Base-by-base conservation (phyloP, 2,329 filamentous ascomycete species). In the Pezicula radicicola region DNA sequence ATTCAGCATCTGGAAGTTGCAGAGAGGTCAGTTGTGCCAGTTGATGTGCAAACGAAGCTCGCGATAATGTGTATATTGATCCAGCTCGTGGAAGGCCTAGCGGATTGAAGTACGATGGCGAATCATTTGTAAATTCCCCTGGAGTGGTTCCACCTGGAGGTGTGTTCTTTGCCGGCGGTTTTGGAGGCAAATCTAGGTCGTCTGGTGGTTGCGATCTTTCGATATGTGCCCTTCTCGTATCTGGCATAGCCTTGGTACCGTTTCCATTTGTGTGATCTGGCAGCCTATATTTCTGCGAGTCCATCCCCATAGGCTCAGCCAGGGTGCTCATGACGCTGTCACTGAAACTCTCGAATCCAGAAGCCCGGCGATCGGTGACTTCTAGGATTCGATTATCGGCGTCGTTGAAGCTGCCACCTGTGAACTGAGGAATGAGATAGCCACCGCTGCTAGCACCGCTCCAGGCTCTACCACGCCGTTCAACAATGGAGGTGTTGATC, bases 31-130 rank as follows among this genome's bases (percentile, higher is more conserved):
- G 78, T 68, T 97, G 91, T 45, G 90, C 89, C 49, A 97, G 83
- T 70, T 97, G 94, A 63, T 89, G 95, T 57, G 91, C 89, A 69
- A 99, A 96, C 6, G 93, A 97, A 33, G 88, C 88, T 42, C 93
- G 84, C 2, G 91, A 96, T 53, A 99, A 81, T 2, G 94, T 96
- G 71, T 96, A 97, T 60, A 97, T 91, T 35, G 93, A 97, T 40
- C 89, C 89, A 3, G 91, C 79, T 12, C 91, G 81, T 52, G 81
- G 82, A 43, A 84, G 75, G 19, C 81, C 81, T 41, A 83, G 76
- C 4, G 83, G 81, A 36, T 85, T 84, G 68, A 90, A 89, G 68
- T 88, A 88, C 33, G 65, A 64, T n/a, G 62, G 55, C 7, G 53
- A 58, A 59, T 68, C 65, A 9, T 50, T 54, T 3, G 57, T 51